phyloP scores from a whole-genome alignment of 2,329 filamentous ascomycete genomes.

The Waltergamsia citrina region DNA sequence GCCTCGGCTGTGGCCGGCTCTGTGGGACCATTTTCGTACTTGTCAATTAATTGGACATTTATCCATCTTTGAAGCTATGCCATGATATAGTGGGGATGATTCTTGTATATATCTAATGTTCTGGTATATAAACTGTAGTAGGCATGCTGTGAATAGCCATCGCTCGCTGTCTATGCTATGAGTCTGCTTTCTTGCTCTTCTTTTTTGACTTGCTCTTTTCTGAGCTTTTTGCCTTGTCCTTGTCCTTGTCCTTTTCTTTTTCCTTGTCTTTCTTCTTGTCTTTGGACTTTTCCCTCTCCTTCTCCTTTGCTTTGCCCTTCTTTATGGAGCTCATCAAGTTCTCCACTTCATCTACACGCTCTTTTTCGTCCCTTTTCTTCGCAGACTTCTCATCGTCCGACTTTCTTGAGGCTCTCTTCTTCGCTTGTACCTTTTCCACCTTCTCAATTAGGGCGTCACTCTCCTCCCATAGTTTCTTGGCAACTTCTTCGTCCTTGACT shows the following conservation, averaged over 20 bases:
- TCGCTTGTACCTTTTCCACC: conserved; percentile 70
- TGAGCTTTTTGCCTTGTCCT: conserved; percentile 9
- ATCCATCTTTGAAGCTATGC: neutral
- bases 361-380: conserved; percentile 24
- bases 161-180: conserved; percentile 2
- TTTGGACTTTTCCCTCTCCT: conserved; percentile 17
- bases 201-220: conserved; percentile 5
- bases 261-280: conserved; percentile 17
- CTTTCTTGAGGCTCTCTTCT: conserved; percentile 32
- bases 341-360: conserved; percentile 19
- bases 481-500: conserved; percentile 66
- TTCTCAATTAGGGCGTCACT: conserved; percentile 77
- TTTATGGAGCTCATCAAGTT: conserved; percentile 34
- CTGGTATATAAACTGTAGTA: too few species aligned
- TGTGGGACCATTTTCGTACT: too few species aligned
- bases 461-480: conserved; percentile 82
- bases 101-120: too few species aligned
- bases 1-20: too few species aligned
- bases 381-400: conserved; percentile 17
- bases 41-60: too few species aligned
- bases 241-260: conserved; percentile 18
- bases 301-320: conserved; percentile 25
- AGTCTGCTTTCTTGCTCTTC: conserved; percentile 4
- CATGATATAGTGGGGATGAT: neutral
- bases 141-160: too few species aligned